Evolutionary conservation across 208 protist species (phyloP).

Genomic region (Jaenimonas drosophilae): DNA sequence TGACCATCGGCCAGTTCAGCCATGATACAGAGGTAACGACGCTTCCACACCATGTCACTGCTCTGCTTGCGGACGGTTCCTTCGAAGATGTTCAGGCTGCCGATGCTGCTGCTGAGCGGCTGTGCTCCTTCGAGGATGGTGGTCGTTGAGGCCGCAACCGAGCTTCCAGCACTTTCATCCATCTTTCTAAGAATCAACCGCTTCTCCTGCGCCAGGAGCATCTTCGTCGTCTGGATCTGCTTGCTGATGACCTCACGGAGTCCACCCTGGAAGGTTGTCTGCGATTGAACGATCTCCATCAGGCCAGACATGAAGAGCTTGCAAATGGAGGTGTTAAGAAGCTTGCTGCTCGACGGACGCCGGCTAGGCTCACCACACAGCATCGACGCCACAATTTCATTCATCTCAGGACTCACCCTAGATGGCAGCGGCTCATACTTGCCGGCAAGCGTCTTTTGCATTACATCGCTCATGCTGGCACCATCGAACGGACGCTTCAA

Average conservation of each 20-base stretch:
- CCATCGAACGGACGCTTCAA: constrained; percentile 74
- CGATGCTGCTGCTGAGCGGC: constrained; percentile 34
- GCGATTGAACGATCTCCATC: constrained; percentile 67
- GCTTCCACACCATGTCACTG: constrained; percentile 66
- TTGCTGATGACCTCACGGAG: constrained; percentile 45
- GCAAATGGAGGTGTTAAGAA: constrained; percentile 64
- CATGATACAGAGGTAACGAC: constrained; percentile 66
- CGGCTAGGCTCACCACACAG: constrained; percentile 34
- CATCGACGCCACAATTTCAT: constrained; percentile 37
- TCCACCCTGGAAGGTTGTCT: constrained; percentile 37
- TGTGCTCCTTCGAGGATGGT: constrained; percentile 59
- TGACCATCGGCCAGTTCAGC: constrained; percentile 50
- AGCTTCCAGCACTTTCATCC: constrained; percentile 37
- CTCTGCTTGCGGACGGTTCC: constrained; percentile 62
- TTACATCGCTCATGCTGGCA: constrained; percentile 61
- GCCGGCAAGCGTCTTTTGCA: constrained; percentile 52
- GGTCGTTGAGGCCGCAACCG: constrained; percentile 29
- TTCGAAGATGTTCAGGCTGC: constrained; percentile 49
- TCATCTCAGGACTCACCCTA: constrained; percentile 48
- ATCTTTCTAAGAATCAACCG: constrained; percentile 25
- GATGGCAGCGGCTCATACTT: constrained; percentile 38
- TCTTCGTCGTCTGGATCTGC: constrained; percentile 58
- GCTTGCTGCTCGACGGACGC: constrained; percentile 49
- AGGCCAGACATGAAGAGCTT: constrained; percentile 66
- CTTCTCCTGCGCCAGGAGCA: constrained; percentile 35